Percentiles rank a stretch among this genome's conserved stretches.
These are phyloP conservation scores for Kodamaea fungicola DNA, from an alignment of 1,139 yeast species.

Conservation along the genomic window DNA sequence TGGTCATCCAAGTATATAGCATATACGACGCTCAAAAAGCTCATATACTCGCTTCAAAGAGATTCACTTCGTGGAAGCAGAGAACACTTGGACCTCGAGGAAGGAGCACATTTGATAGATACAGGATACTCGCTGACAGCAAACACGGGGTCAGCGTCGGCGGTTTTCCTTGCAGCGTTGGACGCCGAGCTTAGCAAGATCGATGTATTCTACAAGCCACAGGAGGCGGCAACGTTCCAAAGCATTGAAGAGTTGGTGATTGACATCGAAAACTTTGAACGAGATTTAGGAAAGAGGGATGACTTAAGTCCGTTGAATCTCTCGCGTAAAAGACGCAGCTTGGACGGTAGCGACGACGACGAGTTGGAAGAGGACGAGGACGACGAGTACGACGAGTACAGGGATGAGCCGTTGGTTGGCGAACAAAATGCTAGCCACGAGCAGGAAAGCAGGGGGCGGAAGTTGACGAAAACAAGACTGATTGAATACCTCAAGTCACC, in stretches of 20 bases:
- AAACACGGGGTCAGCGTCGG: slow-evolving; percentile 20
- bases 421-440: slow-evolving; percentile 9
- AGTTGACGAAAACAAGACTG: slow-evolving; percentile 27
- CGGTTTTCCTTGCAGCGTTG: slow-evolving; percentile 51
- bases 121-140: slow-evolving; percentile 20
- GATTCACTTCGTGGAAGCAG: slow-evolving; percentile 33
- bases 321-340: slow-evolving; percentile 3
- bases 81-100: slow-evolving; percentile 27
- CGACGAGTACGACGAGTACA: slow-evolving; percentile 9
- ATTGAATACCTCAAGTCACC: slow-evolving; percentile 42
- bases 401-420: slow-evolving; percentile 11
- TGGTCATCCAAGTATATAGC: slow-evolving; percentile 72
- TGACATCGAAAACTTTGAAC: slow-evolving; percentile 48
- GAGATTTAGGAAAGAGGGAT: slow-evolving; percentile 20
- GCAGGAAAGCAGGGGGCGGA: slow-evolving; percentile 7
- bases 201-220: slow-evolving; percentile 54
- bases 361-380: slow-evolving; percentile 10
- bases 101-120: slow-evolving; percentile 25
- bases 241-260: slow-evolving; percentile 49
- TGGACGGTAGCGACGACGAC: slow-evolving; percentile 10
- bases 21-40: slow-evolving; percentile 60
- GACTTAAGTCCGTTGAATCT: slow-evolving; percentile 6
- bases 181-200: slow-evolving; percentile 56
- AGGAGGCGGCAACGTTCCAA: slow-evolving; percentile 46
- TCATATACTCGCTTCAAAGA: slow-evolving; percentile 62